A percentile compares a stretch with the other conserved stretches of the same genome.
Conservation (phyloP, 2,329 filamentous ascomycete genomes). For the Hypoxylon sp. region DNA sequence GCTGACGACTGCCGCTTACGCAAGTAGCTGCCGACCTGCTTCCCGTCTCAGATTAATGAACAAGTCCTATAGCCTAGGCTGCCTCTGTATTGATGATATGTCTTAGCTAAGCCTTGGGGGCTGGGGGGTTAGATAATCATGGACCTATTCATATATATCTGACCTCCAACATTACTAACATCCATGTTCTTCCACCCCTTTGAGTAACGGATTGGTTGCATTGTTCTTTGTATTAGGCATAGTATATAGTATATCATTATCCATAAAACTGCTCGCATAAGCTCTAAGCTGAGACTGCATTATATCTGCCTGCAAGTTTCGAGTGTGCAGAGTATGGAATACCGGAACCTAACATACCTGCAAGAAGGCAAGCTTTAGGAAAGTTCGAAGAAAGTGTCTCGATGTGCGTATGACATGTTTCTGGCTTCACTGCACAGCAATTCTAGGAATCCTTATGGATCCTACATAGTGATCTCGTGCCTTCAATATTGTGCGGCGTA, state of each 20-base stretch:
- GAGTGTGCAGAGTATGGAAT: not conserved
- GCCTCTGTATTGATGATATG: not conserved
- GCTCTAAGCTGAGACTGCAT: not conserved
- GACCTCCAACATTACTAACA: slow-evolving; percentile 13
- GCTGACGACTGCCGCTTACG: slow-evolving; percentile 6
- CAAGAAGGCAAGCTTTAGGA: not conserved
- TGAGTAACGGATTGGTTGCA: not conserved
- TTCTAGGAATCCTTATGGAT: not conserved
- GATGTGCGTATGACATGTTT: not conserved
- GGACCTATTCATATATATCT: slow-evolving; percentile 13
- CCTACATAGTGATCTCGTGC: not conserved
- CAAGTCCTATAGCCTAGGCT: not conserved
- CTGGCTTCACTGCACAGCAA: not conserved
- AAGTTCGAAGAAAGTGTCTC: not conserved
- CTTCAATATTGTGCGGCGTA: not conserved
- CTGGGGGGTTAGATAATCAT: not conserved
- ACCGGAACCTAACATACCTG: not conserved
- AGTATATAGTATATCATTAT: not conserved
- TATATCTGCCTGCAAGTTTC: not conserved
- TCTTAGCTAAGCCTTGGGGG: slow-evolving; percentile 2
- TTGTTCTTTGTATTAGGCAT: not conserved
- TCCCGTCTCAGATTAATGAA: not conserved
- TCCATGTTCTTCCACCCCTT: not conserved
- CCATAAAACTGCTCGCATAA: not conserved
- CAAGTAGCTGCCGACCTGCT: not conserved